phyloP scores from a whole-genome alignment of 352 stramenopile genomes.

The Albugo laibachii region DNA sequence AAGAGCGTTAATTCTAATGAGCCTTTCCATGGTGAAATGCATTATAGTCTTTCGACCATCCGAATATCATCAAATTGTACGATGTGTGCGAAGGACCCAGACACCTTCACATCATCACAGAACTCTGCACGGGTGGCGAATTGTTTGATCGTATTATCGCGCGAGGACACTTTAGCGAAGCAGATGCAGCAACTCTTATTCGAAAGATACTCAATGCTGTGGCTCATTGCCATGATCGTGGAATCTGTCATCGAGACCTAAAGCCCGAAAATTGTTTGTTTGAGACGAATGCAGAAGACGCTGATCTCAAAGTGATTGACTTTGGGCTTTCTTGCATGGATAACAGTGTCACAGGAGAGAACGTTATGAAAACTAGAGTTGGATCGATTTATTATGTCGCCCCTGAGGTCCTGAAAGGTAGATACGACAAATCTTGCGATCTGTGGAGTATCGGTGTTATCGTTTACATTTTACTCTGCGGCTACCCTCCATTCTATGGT shows the following conservation, averaged over 20 bases:
- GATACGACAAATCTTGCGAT: conserved; percentile 91
- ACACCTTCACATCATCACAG: conserved; percentile 74
- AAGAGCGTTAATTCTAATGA: no score
- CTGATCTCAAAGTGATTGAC: conserved; percentile 92
- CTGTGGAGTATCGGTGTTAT: conserved; percentile 91
- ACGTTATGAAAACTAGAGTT: conserved; percentile 76
- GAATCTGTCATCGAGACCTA: conserved; percentile 90
- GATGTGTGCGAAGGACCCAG: conserved; percentile 54
- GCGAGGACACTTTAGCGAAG: conserved; percentile 83
- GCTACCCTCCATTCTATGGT: conserved; percentile 77
- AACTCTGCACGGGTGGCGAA: conserved; percentile 73
- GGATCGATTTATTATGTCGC: conserved; percentile 93
- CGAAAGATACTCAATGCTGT: conserved; percentile 74
- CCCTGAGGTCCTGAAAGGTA: conserved; percentile 79
- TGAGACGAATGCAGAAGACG: conserved; percentile 23
- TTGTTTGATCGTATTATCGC: conserved; percentile 88
- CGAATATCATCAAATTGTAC: conserved; percentile 76
- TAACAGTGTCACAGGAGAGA: conserved; percentile 60
- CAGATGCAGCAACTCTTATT: conserved; percentile 68
- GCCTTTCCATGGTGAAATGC: no score
- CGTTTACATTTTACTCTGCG: conserved; percentile 87
- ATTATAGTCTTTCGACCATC: conserved; percentile 68
- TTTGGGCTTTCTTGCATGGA: conserved; percentile 83
- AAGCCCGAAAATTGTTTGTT: conserved; percentile 95
- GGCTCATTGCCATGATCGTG: conserved; percentile 62